Percentiles rank a stretch among this genome's conserved stretches.
Conservation (phyloP, 2,329 filamentous ascomycete species). For the Aspergillus quadricinctus region DNA sequence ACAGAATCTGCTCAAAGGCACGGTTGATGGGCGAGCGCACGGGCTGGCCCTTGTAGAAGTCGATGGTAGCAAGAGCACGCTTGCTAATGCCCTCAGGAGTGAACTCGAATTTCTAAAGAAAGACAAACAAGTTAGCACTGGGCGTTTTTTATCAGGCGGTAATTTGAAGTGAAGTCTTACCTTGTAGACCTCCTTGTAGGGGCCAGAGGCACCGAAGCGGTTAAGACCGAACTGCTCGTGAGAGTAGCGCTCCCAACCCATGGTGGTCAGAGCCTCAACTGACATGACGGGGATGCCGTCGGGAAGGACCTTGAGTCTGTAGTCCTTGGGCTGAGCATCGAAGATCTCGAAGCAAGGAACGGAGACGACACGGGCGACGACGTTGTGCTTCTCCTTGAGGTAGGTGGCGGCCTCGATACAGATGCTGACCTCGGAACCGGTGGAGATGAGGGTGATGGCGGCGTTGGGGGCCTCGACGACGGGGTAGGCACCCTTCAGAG, state of each 20-base stretch:
- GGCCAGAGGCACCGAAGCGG: slow-evolving; percentile 94
- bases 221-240: slow-evolving; percentile 99
- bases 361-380: slow-evolving; percentile 89
- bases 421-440: slow-evolving; percentile 93
- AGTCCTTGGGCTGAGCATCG: slow-evolving; percentile 88
- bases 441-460: slow-evolving; percentile 83
- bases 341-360: slow-evolving; percentile 98
- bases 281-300: slow-evolving; percentile 90
- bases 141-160: neutral
- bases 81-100: slow-evolving; percentile 95
- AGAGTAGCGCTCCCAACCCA: slow-evolving; percentile 98
- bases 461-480: slow-evolving; percentile 79
- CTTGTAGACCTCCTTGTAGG: slow-evolving; percentile 97
- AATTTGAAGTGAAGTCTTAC: slow-evolving; percentile 44
- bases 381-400: slow-evolving; percentile 79
- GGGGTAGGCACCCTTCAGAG: slow-evolving; percentile 92
- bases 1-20: slow-evolving; percentile 96
- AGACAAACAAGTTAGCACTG: slow-evolving; percentile 7
- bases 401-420: slow-evolving; percentile 89
- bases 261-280: slow-evolving; percentile 93
- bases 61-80: slow-evolving; percentile 83
- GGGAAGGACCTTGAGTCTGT: slow-evolving; percentile 86
- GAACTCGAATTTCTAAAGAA: slow-evolving; percentile 89
- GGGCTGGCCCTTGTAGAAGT: slow-evolving; percentile 97
- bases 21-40: slow-evolving; percentile 94